A percentile compares a stretch with the other conserved stretches of the same genome.
Evolutionary conservation across 306 rosid genomes (phyloP).

Genomic region (Senna tora): DNA sequence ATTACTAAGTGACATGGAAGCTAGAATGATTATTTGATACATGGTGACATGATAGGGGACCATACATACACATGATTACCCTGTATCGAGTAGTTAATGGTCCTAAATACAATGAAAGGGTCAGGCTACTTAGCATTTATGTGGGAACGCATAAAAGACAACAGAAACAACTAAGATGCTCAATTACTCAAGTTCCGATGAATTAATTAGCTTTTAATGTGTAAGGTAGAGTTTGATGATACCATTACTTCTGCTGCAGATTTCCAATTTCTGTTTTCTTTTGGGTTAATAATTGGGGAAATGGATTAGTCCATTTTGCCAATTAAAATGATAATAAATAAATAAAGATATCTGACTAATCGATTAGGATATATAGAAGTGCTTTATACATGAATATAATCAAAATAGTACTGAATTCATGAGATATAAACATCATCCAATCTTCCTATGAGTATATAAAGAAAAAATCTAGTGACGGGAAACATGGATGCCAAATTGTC

Average conservation of each 20-base stretch:
- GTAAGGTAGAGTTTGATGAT: not conserved
- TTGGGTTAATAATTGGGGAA: not conserved
- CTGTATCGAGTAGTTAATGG: slow-evolving; percentile 19
- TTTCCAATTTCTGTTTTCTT: not conserved
- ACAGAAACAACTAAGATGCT: not conserved
- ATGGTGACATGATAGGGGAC: slow-evolving; percentile 50
- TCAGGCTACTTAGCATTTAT: slow-evolving; percentile 25
- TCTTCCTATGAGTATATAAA: not conserved
- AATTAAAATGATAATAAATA: not conserved
- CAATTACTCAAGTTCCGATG: not conserved
- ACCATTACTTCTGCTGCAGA: not conserved
- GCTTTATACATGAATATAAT: not conserved
- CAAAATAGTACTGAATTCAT: not conserved
- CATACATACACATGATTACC: slow-evolving; percentile 24
- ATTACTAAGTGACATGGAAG: slow-evolving; percentile 40
- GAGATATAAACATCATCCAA: not conserved
- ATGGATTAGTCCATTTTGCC: not conserved
- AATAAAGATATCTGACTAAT: not conserved
- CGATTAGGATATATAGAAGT: not conserved
- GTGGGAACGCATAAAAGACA: slow-evolving; percentile 4
- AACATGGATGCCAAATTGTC: not conserved
- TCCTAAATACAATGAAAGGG: not conserved
- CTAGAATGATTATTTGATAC: slow-evolving; percentile 34
- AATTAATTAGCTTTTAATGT: slow-evolving; percentile 1
- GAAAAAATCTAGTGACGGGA: not conserved